Conservation (phyloP, 176 grass and related monocot species). For the Canna indica region DNA sequence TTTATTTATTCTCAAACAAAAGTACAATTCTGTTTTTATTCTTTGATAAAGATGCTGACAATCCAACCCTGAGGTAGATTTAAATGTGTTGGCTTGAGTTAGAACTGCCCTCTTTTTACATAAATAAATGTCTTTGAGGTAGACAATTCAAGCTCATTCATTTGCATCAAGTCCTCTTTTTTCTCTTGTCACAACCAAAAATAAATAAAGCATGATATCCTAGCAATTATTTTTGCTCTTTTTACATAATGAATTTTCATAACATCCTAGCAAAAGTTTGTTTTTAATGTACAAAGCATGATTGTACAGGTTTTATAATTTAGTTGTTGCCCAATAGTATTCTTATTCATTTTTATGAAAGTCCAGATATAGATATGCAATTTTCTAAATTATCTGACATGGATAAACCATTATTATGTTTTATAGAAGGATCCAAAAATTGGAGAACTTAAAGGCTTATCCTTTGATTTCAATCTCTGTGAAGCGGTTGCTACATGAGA, state of each 20-base stretch:
- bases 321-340: not conserved
- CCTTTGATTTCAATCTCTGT: conserved; percentile 86
- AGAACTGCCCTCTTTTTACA: too few species aligned
- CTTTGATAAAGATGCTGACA: not conserved
- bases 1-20: not conserved
- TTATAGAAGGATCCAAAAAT: conserved; percentile 74
- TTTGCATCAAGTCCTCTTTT: too few species aligned
- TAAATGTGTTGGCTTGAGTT: too few species aligned
- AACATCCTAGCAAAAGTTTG: not conserved
- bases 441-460: conserved; percentile 60
- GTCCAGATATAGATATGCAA: not conserved
- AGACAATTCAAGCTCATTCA: too few species aligned
- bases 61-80: too few species aligned
- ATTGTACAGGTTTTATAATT: not conserved
- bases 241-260: not conserved
- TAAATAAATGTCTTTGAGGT: too few species aligned
- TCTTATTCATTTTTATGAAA: not conserved
- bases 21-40: too few species aligned
- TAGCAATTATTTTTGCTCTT: not conserved
- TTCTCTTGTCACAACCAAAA: too few species aligned
- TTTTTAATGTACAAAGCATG: not conserved
- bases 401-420: not conserved
- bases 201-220: too few species aligned
- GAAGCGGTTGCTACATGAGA: conserved; percentile 89
- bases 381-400: not conserved